Evolutionary conservation across 257 asterid genomes (phyloP).

Genomic region (Primulina huaijiensis): DNA sequence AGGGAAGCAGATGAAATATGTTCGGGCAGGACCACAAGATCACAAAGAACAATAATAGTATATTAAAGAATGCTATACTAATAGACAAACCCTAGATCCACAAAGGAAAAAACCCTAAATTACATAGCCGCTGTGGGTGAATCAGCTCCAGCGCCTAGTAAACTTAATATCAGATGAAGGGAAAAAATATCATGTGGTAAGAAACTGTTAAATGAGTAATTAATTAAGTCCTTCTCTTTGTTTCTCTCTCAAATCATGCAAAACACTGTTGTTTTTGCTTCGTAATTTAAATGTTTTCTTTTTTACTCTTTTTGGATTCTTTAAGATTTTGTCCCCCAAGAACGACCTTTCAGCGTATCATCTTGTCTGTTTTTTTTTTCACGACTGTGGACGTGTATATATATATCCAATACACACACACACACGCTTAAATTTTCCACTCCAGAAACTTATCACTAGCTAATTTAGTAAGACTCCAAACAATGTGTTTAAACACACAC

Average conservation of each 20-base stretch:
- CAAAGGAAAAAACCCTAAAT: conserved; percentile 39
- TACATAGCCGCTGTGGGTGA: conserved; percentile 16
- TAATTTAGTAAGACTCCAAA: not conserved
- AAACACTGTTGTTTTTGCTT: conserved; percentile 27
- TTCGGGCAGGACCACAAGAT: conserved; percentile 33
- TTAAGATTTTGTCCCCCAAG: conserved; percentile 43
- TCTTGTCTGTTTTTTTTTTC: conserved; percentile 21
- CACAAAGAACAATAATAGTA: conserved; percentile 26
- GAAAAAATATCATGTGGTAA: not conserved
- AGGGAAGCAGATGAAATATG: conserved; percentile 4
- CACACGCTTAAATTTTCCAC: not conserved
- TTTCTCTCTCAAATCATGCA: conserved; percentile 51
- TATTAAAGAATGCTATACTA: conserved; percentile 13
- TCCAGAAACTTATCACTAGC: not conserved
- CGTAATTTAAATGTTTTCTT: conserved; percentile 26
- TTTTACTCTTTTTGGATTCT: conserved; percentile 30
- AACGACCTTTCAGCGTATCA: conserved; percentile 29
- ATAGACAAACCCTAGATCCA: conserved; percentile 39
- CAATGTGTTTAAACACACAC: not conserved
- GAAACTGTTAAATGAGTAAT: conserved; percentile 6
- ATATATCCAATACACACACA: not conserved
- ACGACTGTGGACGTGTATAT: conserved; percentile 13
- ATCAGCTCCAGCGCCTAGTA: conserved; percentile 15
- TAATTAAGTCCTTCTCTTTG: not conserved
- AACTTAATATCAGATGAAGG: not conserved